A percentile compares a stretch with the other conserved stretches of the same genome.
Conservation (phyloP, 805 yeast genomes). For the Jamesozyma hellenica region DNA sequence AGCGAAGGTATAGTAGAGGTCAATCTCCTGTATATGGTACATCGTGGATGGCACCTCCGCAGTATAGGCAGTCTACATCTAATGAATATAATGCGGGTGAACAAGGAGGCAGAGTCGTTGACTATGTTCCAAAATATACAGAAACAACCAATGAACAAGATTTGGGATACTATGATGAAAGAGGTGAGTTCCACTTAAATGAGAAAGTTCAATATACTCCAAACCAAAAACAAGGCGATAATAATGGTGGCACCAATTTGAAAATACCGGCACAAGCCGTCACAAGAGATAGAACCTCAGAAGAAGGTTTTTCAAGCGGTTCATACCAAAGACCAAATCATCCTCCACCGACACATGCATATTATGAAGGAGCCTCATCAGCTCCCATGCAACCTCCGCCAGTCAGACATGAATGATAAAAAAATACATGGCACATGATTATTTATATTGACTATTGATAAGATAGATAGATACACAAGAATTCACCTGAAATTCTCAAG, state of each 20-base stretch:
- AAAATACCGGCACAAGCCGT: neutral
- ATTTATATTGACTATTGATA: no score
- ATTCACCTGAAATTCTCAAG: no score
- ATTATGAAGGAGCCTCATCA: no score
- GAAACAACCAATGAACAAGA: conserved; percentile 56
- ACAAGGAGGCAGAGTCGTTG: conserved; percentile 24
- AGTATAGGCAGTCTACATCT: conserved; percentile 47
- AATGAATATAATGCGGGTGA: no score
- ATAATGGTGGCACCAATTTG: neutral
- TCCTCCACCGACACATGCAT: neutral
- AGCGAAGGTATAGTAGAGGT: conserved; percentile 44
- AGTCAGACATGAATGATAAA: no score
- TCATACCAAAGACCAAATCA: neutral
- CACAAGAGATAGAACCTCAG: neutral
- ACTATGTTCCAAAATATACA: conserved; percentile 58
- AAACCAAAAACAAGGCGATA: neutral
- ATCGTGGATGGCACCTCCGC: conserved; percentile 81
- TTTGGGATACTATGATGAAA: conserved; percentile 61
- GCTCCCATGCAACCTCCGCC: neutral
- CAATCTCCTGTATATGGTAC: conserved; percentile 62
- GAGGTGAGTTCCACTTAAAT: conserved; percentile 40
- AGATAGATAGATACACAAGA: no score
- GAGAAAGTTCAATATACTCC: conserved; percentile 12
- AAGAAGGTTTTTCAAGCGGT: neutral
- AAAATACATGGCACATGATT: no score